Evolutionary conservation across 345 rosid genomes (phyloP).

Genomic region (Moricandia arvensis): DNA sequence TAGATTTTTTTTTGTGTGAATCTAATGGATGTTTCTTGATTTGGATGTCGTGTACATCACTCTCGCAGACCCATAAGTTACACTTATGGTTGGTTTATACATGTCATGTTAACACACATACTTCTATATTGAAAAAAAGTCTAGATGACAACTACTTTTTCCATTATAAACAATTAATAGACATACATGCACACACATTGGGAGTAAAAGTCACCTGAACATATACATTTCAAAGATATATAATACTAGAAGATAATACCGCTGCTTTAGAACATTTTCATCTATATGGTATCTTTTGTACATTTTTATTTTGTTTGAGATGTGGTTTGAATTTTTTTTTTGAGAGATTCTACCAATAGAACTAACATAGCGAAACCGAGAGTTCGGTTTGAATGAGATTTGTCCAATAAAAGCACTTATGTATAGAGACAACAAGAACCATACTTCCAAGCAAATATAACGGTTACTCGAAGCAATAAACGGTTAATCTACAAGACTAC

Average conservation of each 20-base stretch:
- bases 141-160: conserved; percentile 5
- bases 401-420: background rate
- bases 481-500: background rate
- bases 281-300: background rate
- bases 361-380: background rate
- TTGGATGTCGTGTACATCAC: conserved; percentile 32
- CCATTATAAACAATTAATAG: background rate
- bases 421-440: conserved; percentile 2
- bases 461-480: conserved; percentile 8
- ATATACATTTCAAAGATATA: background rate
- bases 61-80: conserved; percentile 13
- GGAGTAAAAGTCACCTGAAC: conserved; percentile 28
- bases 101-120: conserved; percentile 25
- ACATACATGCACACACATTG: conserved; percentile 1
- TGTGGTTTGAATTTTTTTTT: no score
- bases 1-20: background rate
- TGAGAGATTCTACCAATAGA: background rate
- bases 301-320: no score
- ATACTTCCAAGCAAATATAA: conserved; percentile 31
- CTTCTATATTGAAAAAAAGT: background rate
- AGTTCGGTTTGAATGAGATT: background rate
- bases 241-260: background rate
- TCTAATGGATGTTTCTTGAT: conserved; percentile 10
- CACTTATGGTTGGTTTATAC: conserved; percentile 19
- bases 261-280: background rate